Conservation (phyloP, 2,329 filamentous ascomycete species). For the Diplodia corticola region DNA sequence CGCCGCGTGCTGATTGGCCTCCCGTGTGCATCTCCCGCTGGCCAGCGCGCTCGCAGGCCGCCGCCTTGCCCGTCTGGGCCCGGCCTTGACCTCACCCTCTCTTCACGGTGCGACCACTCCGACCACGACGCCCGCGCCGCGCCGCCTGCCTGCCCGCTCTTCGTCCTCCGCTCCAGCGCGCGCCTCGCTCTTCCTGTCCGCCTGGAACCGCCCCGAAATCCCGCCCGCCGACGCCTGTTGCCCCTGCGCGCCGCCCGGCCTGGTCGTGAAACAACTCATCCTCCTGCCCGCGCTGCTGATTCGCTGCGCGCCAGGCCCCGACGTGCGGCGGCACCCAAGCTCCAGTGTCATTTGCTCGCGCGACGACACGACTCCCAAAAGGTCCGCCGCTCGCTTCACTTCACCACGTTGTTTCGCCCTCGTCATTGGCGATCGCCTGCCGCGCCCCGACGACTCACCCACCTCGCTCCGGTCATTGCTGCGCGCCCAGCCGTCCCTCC, state of each 20-base stretch:
- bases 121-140: conserved; percentile 9
- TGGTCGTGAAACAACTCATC: conserved; percentile 24
- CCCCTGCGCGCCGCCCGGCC: conserved; percentile 17
- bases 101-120: conserved; percentile 15
- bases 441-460: conserved; percentile 16
- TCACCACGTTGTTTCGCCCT: conserved; percentile 7
- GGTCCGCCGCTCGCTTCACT: conserved; percentile 18
- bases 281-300: conserved; percentile 23
- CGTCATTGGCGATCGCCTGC: conserved; percentile 23
- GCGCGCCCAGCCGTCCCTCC: conserved; percentile 1
- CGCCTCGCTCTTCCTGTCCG: conserved; percentile 3
- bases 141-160: not conserved
- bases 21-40: conserved; percentile 19
- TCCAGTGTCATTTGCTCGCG: conserved; percentile 23
- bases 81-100: conserved; percentile 15
- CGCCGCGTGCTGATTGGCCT: conserved; percentile 21
- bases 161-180: not conserved
- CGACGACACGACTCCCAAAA: conserved; percentile 22
- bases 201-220: conserved; percentile 5
- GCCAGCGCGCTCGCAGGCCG: conserved; percentile 16
- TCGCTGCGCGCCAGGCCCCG: conserved; percentile 20
- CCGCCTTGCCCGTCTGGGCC: conserved; percentile 14
- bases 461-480: conserved; percentile 12
- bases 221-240: conserved; percentile 1
- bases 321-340: conserved; percentile 21